Percentiles rank a stretch among this genome's conserved stretches.
phyloP scores from a whole-genome alignment of 768 basidiomycete species.

The Vararia minispora region DNA sequence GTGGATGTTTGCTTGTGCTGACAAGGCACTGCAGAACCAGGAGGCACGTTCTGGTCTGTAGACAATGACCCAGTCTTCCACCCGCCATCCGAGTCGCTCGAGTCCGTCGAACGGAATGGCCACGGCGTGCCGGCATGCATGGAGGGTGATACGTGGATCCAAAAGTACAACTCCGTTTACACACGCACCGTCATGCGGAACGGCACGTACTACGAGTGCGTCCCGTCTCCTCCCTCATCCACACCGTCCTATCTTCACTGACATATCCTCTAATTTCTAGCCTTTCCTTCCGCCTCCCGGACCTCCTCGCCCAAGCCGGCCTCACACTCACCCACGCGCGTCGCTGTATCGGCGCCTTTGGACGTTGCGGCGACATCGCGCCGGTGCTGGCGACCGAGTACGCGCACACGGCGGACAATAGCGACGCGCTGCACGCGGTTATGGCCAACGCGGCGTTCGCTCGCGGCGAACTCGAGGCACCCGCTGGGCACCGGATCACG shows the following conservation, averaged over 20 bases:
- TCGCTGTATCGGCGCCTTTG: no score
- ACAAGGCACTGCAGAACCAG: conserved; percentile 2
- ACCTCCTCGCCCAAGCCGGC: no score
- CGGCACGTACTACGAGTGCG: conserved; percentile 8
- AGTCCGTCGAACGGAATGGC: background rate
- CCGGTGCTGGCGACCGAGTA: background rate
- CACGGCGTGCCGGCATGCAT: conserved; percentile 8
- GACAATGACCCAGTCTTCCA: conserved; percentile 7
- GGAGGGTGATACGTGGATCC: conserved; percentile 4
- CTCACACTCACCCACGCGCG: conserved; percentile 1
- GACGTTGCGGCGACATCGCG: background rate
- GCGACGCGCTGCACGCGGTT: background rate
- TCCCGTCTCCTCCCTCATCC: no score
- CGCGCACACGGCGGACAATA: conserved; percentile 1
- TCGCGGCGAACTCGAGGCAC: background rate
- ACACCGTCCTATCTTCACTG: background rate
- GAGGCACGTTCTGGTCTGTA: conserved; percentile 3
- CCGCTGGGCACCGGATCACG: background rate
- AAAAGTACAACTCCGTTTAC: conserved; percentile 11
- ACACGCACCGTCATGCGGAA: conserved; percentile 4
- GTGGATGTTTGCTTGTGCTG: background rate
- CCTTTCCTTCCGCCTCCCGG: conserved; percentile 3
- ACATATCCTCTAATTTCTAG: background rate
- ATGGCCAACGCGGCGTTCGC: background rate
- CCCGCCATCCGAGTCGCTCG: background rate